These are phyloP conservation scores for Jasminum sambac DNA, from an alignment of 257 asterid genomes.

Conservation along the genomic window DNA sequence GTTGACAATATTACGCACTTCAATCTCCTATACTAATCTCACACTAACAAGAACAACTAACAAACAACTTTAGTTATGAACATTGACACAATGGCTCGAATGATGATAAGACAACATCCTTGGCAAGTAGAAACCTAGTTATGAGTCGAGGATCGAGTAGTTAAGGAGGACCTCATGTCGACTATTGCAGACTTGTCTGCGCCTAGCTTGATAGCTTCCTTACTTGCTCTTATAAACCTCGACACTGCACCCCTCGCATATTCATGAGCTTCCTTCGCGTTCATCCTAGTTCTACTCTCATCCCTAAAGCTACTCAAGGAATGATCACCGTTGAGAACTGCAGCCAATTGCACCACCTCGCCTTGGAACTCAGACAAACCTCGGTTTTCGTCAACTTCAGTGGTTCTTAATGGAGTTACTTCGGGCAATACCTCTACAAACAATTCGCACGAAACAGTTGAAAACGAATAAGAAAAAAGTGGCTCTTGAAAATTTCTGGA, in stretches of 20 bases:
- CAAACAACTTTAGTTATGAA: neutral
- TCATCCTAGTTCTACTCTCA: constrained; percentile 62
- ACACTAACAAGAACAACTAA: neutral
- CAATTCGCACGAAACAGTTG: neutral
- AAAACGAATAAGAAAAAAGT: no score
- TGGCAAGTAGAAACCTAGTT: constrained; percentile 12
- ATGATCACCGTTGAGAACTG: constrained; percentile 72
- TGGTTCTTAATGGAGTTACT: constrained; percentile 51
- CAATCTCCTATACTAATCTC: neutral
- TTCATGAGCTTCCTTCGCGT: constrained; percentile 59
- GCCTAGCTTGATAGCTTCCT: constrained; percentile 68
- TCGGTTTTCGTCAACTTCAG: constrained; percentile 42
- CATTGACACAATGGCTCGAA: neutral
- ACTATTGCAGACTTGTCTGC: constrained; percentile 69
- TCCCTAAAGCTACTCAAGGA: constrained; percentile 55
- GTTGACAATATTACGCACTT: neutral
- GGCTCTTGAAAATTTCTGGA: no score
- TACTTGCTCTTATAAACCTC: constrained; percentile 72
- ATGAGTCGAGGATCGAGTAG: constrained; percentile 58
- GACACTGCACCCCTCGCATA: constrained; percentile 65
- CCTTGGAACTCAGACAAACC: constrained; percentile 68
- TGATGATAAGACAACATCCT: neutral
- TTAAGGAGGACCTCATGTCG: constrained; percentile 77
- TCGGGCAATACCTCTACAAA: constrained; percentile 62
- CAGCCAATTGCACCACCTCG: constrained; percentile 72